Evolutionary conservation across 1,139 yeast genomes (phyloP).

Genomic region (Yamadazyma membranifaciens): DNA sequence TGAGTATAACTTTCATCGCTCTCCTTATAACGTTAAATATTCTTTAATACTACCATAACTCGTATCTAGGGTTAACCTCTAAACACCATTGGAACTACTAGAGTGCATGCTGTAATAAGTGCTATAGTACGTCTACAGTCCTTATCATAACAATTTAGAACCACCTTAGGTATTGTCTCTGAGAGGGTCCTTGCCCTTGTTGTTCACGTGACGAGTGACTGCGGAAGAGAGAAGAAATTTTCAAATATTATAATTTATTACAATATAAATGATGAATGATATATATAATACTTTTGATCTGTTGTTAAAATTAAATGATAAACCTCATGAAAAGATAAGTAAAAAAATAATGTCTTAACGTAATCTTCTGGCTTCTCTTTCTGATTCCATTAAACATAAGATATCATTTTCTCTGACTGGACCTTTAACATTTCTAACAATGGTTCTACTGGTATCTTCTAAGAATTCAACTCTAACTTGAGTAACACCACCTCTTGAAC

Average conservation of each 20-base stretch:
- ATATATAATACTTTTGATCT: conserved; percentile 7
- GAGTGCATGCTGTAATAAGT: no score
- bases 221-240: conserved; percentile 5
- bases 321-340: neutral
- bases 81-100: no score
- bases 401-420: conserved; percentile 99
- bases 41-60: no score
- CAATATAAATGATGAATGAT: conserved; percentile 9
- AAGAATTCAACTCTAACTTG: conserved; percentile 99
- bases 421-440: conserved; percentile 99
- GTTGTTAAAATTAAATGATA: neutral
- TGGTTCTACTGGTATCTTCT: conserved; percentile 97
- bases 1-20: no score
- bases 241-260: conserved; percentile 9
- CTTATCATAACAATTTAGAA: no score
- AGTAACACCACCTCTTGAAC: conserved; percentile 99
- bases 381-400: conserved; percentile 99
- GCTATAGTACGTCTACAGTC: no score
- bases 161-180: no score
- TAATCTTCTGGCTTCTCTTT: conserved; percentile 94
- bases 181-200: conserved; percentile 5
- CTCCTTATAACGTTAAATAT: no score
- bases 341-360: conserved; percentile 28
- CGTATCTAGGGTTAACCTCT: no score
- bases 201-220: conserved; percentile 11